Evolutionary conservation across 2,329 filamentous ascomycete species (phyloP).

Genomic region (Talaromyces sp.): DNA sequence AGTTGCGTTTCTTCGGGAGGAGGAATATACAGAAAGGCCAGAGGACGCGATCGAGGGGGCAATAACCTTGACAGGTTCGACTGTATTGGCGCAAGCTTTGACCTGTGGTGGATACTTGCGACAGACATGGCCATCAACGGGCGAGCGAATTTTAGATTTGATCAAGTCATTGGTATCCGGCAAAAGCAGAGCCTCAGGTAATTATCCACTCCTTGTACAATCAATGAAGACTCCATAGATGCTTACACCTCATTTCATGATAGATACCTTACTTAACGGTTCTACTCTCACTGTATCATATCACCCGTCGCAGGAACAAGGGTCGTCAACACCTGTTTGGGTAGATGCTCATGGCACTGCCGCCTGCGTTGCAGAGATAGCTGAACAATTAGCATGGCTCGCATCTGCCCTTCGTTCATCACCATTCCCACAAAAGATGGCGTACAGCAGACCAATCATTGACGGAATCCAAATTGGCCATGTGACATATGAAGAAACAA

Average conservation of each 20-base stretch:
- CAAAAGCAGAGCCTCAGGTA: constrained; percentile 2
- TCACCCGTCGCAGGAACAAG: not conserved
- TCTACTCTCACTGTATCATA: constrained; percentile 3
- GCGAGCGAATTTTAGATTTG: constrained; percentile 14
- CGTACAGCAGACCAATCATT: constrained; percentile 22
- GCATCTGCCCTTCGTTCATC: constrained; percentile 33
- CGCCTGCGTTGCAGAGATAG: constrained; percentile 33
- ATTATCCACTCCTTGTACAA: not conserved
- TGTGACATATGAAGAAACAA: not conserved
- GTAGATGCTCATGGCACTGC: constrained; percentile 13
- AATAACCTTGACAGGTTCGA: constrained; percentile 23
- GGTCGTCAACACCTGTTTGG: not conserved
- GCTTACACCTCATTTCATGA: not conserved
- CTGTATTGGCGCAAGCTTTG: constrained; percentile 26
- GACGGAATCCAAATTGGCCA: not conserved
- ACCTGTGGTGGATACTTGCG: constrained; percentile 26
- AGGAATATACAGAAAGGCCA: constrained; percentile 3
- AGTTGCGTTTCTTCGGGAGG: not conserved
- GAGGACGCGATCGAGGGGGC: constrained; percentile 2
- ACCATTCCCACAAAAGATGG: constrained; percentile 19
- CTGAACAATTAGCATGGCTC: constrained; percentile 40
- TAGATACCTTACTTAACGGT: not conserved
- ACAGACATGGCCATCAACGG: constrained; percentile 26
- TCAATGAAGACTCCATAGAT: not conserved
- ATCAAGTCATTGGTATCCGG: constrained; percentile 3